Base-by-base conservation (phyloP, 331 rosid genomes). In the Acacia pycnantha region DNA sequence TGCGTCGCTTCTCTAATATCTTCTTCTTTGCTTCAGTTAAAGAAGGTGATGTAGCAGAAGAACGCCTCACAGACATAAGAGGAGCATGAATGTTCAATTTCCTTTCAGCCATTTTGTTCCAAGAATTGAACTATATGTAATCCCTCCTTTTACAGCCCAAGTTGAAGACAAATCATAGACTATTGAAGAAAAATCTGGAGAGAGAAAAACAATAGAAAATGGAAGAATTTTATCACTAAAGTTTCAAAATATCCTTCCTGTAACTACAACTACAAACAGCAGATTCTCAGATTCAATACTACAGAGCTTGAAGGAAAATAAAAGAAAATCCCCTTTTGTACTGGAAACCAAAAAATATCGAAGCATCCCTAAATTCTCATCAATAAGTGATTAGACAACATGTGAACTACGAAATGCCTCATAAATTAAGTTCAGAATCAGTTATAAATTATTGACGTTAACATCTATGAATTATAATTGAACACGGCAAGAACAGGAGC, bases 31-130 rank as follows among this genome's bases (percentile, higher is more conserved):
- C 86, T 82, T 86, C 81, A 70, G 73, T 73, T 70, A 87, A 73
- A 74, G 92, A 80, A 73, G 84, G 74, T 18, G 91, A 72, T 35
- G 87, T 33, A 77, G 84, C 86, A 69, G 89, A 66, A 79, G 88
- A 86, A 58, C 95, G 92, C 79, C 97, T 94, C 86, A 94, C 94
- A 3, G 99, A 96, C 86, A 94, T 35, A 81, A 94, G 91, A 29
- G 97, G 98, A 7, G 91, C 97, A 73, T 89, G 90, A 59, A 96
- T 89, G 86, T 94, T 90, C 82, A 96, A 85, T 73, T 89, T 92
- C 79, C 92, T 89, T 76, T 83, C 95, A 74, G 86, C 89, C 98
- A 96, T 96, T 27, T 31, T 79, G 79, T 43, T 43, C 81, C 74
- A 24, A 15, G 73, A 76, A 66, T 69, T 78, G 33, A 88, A 50